Evolutionary conservation across 495 filamentous ascomycete species (phyloP).

Genomic region (Cryomyces antarcticus): DNA sequence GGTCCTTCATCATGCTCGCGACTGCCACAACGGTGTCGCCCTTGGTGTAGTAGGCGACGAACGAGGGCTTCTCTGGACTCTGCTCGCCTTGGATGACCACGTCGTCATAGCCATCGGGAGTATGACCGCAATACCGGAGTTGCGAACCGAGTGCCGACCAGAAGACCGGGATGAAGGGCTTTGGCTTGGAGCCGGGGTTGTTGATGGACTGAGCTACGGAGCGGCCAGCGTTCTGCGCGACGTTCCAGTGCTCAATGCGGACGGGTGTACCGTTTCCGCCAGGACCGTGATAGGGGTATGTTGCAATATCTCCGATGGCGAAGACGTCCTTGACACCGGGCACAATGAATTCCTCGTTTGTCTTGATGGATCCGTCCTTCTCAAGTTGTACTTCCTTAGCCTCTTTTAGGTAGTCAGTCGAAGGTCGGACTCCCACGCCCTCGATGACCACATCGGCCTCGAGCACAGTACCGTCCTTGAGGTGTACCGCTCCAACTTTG

Average conservation of each 20-base stretch:
- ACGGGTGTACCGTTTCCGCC: constrained; percentile 47
- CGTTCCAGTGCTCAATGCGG: constrained; percentile 94
- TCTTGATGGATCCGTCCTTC: constrained; percentile 61
- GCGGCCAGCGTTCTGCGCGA: constrained; percentile 81
- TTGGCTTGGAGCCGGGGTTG: constrained; percentile 34
- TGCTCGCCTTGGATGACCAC: constrained; percentile 55
- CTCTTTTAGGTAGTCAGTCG: constrained; percentile 68
- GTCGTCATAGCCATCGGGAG: constrained; percentile 62
- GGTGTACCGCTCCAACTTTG: constrained; percentile 56
- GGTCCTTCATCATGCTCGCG: constrained; percentile 78
- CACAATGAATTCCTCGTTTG: constrained; percentile 59
- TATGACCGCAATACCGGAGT: constrained; percentile 80
- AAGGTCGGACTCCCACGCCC: constrained; percentile 72
- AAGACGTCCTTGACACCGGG: constrained; percentile 58
- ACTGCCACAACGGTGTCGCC: constrained; percentile 84
- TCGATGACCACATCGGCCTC: constrained; percentile 79
- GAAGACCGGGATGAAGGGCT: constrained; percentile 79
- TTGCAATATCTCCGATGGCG: constrained; percentile 90
- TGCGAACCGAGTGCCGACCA: constrained; percentile 86
- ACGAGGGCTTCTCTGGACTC: constrained; percentile 66
- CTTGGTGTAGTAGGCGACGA: constrained; percentile 71
- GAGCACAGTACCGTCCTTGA: constrained; percentile 74
- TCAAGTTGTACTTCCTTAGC: constrained; percentile 45
- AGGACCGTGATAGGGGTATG: constrained; percentile 82
- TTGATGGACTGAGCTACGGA: constrained; percentile 54